Conservation (phyloP, 1,284 basidiomycete species). For the Wolfiporia cocos region DNA sequence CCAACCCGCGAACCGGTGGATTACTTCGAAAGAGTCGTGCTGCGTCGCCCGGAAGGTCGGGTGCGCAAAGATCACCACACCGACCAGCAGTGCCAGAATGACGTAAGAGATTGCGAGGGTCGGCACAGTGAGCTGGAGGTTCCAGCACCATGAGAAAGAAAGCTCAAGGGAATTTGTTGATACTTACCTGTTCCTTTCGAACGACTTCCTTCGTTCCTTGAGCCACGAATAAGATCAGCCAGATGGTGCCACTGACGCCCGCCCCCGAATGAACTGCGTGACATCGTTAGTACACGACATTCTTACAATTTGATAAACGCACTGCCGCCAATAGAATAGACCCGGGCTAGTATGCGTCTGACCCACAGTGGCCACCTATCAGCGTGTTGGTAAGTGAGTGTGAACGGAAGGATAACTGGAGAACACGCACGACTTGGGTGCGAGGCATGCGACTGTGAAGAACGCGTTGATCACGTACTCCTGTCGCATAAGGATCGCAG, state of each 20-base stretch:
- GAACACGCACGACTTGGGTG: slow-evolving; percentile 41
- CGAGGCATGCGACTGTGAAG: slow-evolving; percentile 41
- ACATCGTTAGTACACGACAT: slow-evolving; percentile 2
- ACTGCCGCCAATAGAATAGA: slow-evolving; percentile 50
- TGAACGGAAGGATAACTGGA: too few species aligned
- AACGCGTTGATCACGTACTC: slow-evolving; percentile 52
- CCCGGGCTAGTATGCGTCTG: slow-evolving; percentile 43
- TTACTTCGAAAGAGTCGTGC: slow-evolving; percentile 46
- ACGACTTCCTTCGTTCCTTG: slow-evolving; percentile 44
- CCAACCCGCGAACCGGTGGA: slow-evolving; percentile 55
- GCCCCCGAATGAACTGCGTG: slow-evolving; percentile 45
- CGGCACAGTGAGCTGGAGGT: slow-evolving; percentile 33
- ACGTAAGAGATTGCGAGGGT: slow-evolving; percentile 45
- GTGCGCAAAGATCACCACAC: slow-evolving; percentile 43
- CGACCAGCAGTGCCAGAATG: slow-evolving; percentile 40
- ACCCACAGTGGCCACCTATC: slow-evolving; percentile 46
- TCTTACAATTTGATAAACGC: slow-evolving; percentile 11
- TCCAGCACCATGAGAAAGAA: neutral
- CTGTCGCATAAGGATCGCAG: slow-evolving; percentile 53
- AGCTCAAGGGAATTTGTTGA: neutral
- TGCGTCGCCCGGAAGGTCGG: slow-evolving; percentile 37
- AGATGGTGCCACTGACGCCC: slow-evolving; percentile 45
- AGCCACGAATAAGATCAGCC: slow-evolving; percentile 45
- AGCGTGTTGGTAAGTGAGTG: too few species aligned
- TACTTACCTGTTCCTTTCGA: slow-evolving; percentile 30